A percentile compares a stretch with the other conserved stretches of the same genome.
Conservation (phyloP, 352 stramenopile species). For the Globisporangium spinosum region DNA sequence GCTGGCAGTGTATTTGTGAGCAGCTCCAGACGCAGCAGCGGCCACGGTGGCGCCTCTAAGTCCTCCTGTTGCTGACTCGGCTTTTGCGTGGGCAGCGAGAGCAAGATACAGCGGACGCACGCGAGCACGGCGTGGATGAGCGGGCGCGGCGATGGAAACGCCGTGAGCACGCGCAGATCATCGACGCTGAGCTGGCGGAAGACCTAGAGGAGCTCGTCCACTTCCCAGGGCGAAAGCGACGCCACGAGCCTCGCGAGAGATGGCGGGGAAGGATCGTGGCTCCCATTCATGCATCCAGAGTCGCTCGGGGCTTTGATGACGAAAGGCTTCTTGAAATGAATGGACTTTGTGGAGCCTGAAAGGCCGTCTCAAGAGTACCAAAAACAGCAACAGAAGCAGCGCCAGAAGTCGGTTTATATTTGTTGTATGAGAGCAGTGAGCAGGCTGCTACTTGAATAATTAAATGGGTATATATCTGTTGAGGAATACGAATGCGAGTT, state of each 20-base stretch:
- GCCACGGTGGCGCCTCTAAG: constrained; percentile 39
- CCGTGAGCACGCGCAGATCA: constrained; percentile 41
- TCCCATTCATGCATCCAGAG: constrained; percentile 7
- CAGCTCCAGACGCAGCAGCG: constrained; percentile 51
- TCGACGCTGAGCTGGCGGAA: constrained; percentile 31
- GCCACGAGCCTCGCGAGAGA: not conserved
- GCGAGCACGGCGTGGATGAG: constrained; percentile 36
- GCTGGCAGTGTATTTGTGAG: constrained; percentile 27
- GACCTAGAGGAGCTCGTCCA: constrained; percentile 18
- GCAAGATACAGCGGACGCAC: constrained; percentile 35
- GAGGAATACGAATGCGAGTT: not conserved
- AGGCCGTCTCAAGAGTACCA: not conserved
- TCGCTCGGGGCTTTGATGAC: not conserved
- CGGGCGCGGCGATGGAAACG: constrained; percentile 36
- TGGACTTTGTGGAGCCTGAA: not conserved
- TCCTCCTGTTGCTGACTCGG: constrained; percentile 5
- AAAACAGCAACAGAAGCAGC: not conserved
- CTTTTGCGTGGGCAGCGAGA: constrained; percentile 29
- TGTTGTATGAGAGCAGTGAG: not conserved
- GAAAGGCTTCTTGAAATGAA: not conserved
- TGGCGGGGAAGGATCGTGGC: not conserved
- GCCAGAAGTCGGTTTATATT: not conserved
- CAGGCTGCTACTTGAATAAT: not conserved
- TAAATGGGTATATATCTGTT: not conserved
- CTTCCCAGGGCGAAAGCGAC: not conserved